Percentiles rank a stretch among this genome's conserved stretches.
phyloP scores from a whole-genome alignment of 164 flowering plant species.

The Macadamia integrifolia region DNA sequence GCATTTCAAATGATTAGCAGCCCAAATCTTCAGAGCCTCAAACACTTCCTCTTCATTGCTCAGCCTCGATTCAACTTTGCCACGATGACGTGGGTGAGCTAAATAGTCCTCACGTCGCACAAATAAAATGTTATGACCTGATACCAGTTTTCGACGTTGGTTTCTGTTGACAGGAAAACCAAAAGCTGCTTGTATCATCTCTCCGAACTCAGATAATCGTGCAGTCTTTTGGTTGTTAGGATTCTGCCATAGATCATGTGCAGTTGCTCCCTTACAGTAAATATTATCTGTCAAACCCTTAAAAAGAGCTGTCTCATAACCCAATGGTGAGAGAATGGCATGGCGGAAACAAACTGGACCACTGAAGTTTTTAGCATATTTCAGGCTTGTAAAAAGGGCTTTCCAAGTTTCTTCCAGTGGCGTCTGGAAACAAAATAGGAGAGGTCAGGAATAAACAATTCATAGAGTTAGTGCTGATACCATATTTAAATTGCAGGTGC shows the following conservation, averaged over 20 bases:
- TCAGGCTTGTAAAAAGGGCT: conserved; percentile 68
- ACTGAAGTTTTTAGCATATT: conserved; percentile 73
- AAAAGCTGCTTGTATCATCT: conserved; percentile 83
- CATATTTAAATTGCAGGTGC: too few species aligned
- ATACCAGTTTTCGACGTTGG: conserved; percentile 23
- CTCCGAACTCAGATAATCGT: conserved; percentile 94
- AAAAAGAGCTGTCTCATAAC: conserved; percentile 91
- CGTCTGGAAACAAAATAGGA: conserved; percentile 39
- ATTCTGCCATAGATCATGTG: conserved; percentile 60
- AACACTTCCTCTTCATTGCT: conserved; percentile 88
- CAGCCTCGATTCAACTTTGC: conserved; percentile 79
- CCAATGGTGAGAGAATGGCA: conserved; percentile 72
- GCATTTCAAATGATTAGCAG: conserved; percentile 36
- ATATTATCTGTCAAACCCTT: conserved; percentile 68
- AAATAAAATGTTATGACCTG: conserved; percentile 62
- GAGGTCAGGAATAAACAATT: not conserved
- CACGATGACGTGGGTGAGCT: conserved; percentile 93
- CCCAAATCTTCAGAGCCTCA: conserved; percentile 62
- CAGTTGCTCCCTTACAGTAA: conserved; percentile 61
- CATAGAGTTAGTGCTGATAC: too few species aligned
- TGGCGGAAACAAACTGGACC: conserved; percentile 91
- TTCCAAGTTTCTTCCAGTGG: conserved; percentile 89
- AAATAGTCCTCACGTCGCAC: conserved; percentile 90
- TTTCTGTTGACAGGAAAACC: conserved; percentile 51
- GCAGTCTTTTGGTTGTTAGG: conserved; percentile 76